Evolutionary conservation across 768 basidiomycete genomes (phyloP), one percentile per base, ranked within the genome.

Genomic region (Amanita jacksonii): DNA sequence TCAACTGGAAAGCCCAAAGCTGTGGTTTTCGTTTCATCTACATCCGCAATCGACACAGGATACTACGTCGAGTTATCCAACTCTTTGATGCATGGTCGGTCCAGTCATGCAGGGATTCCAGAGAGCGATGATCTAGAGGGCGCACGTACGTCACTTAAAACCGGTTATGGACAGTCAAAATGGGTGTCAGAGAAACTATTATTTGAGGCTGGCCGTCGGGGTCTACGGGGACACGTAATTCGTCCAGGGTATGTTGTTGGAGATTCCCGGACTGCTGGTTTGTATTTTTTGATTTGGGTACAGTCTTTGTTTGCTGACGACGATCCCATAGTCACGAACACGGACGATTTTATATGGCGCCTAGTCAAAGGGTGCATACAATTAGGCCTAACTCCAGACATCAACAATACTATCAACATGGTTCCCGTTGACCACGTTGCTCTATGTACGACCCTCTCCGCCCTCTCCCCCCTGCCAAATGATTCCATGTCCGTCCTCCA

Each of bases 321-420:
- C 41, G 41, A 43, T 46, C 22, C 13, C 43, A 13, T 51, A 90
- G 93, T 97, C 3, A 97, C 94, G 9, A 99, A 99, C 64, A 98
- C 96, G 25, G 94, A 99, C 54, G 96, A 99, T 60, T 99, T 99
- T 64, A 78, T 99, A 45, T 98, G 94, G 94, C 79, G 96, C 3
- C 68, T 99, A 62, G 88, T 96, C 57, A 98, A 98, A 62, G 96
- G 96, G n/a, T 97, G 92, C 57, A 73, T 97, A 28, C 96, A 99
- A 59, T 80, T 98, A n/a, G 94, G 93, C 1, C 75, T 90, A 31
- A 81, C 91, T 2, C 96, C 96, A 8, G 89, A 99, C 58, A 97
- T 99, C 62, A 91, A 96, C 69, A 99, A 99, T 64, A 85, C 89
- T 1, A 75, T 99, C 56, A 99, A 99, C 65, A 93, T 97, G 84